Conservation (phyloP, 2,329 filamentous ascomycete species). For the Arthrobotrys entomopaga region DNA sequence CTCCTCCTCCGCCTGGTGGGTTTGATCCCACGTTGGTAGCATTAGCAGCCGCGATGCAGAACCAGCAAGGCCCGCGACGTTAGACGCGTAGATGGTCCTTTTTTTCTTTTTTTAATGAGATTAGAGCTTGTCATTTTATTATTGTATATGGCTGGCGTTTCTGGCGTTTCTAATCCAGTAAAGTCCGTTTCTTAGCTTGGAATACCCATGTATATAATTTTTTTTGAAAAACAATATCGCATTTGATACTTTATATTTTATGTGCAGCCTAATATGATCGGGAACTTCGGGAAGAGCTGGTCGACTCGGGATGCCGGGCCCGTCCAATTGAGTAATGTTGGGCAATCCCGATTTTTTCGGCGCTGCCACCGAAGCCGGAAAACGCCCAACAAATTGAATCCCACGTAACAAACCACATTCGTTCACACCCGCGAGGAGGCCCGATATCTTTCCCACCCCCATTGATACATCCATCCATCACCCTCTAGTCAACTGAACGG, state of each 20-base stretch:
- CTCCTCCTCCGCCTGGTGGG: slow-evolving; percentile 38
- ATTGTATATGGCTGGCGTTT: slow-evolving; percentile 21
- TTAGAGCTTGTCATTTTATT: not conserved
- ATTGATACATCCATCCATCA: not conserved
- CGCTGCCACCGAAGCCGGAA: slow-evolving; percentile 5
- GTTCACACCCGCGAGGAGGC: not conserved
- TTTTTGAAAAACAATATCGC: not conserved
- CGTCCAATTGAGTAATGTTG: slow-evolving; percentile 41
- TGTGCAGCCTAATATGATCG: no score
- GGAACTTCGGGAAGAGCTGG: no score
- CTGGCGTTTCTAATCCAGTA: slow-evolving; percentile 9
- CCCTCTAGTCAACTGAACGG: not conserved
- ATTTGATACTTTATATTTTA: not conserved
- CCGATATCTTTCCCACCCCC: not conserved
- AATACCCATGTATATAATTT: slow-evolving; percentile 33
- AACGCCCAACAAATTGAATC: slow-evolving; percentile 54
- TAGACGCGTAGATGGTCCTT: not conserved
- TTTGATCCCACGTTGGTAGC: slow-evolving; percentile 45
- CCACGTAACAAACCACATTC: slow-evolving; percentile 44
- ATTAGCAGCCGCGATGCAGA: slow-evolving; percentile 42
- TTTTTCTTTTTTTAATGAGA: not conserved
- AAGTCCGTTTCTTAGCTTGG: not conserved
- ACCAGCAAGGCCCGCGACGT: slow-evolving; percentile 31
- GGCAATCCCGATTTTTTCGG: slow-evolving; percentile 50
- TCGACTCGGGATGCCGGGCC: slow-evolving; percentile 42